A percentile compares a stretch with the other conserved stretches of the same genome.
Conservation (phyloP, 2,329 filamentous ascomycete genomes). For the Neofusicoccum parvum region DNA sequence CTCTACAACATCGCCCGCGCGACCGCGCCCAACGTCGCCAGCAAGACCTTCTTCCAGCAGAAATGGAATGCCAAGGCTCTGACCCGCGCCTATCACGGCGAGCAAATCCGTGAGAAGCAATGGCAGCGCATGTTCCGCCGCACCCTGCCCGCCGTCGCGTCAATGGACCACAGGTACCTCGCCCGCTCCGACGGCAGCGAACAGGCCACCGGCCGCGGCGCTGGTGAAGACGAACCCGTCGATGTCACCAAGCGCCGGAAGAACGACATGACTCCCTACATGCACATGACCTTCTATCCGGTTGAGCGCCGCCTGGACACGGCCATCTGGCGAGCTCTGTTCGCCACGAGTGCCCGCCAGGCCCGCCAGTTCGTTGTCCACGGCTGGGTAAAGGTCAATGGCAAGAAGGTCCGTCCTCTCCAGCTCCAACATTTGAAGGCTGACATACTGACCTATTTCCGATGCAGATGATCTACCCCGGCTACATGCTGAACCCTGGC, state of each 20-base stretch:
- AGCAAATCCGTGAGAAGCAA: slow-evolving; percentile 88
- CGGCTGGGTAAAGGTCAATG: slow-evolving; percentile 92
- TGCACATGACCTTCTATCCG: slow-evolving; percentile 94
- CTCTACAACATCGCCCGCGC: slow-evolving; percentile 79
- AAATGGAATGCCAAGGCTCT: slow-evolving; percentile 92
- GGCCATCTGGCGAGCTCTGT: slow-evolving; percentile 90
- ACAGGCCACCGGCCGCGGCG: slow-evolving; percentile 80
- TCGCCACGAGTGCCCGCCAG: slow-evolving; percentile 90
- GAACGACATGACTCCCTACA: slow-evolving; percentile 72
- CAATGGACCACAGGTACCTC: slow-evolving; percentile 81
- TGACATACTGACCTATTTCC: neutral
- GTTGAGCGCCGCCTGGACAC: slow-evolving; percentile 89
- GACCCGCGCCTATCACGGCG: slow-evolving; percentile 87
- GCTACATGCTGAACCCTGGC: slow-evolving; percentile 92
- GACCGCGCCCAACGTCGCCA: slow-evolving; percentile 31
- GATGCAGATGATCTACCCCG: slow-evolving; percentile 80
- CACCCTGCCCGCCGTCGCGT: slow-evolving; percentile 77
- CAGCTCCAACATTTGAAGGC: slow-evolving; percentile 22
- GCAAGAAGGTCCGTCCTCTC: slow-evolving; percentile 72
- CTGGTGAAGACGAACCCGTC: slow-evolving; percentile 55
- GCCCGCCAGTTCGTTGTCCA: slow-evolving; percentile 94
- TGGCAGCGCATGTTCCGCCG: slow-evolving; percentile 93
- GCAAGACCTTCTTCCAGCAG: slow-evolving; percentile 88
- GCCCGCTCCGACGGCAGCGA: slow-evolving; percentile 80
- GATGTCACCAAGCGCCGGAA: slow-evolving; percentile 23